Base-by-base conservation (phyloP, 176 grass and related monocot species). In the Alopecurus myosuroides region DNA sequence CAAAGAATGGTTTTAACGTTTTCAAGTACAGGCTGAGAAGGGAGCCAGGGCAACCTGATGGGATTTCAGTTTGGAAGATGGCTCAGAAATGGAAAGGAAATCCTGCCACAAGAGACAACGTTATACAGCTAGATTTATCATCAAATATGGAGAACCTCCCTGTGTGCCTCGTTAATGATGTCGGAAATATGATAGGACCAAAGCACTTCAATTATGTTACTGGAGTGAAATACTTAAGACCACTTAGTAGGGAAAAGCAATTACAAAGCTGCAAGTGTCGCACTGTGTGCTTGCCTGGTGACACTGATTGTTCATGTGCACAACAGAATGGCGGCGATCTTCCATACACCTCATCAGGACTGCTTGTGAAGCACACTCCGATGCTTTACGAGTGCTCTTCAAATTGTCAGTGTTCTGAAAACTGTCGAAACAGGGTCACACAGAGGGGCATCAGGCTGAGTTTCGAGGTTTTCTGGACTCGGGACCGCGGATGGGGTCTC, bases 1-100 rank as follows among this genome's bases (percentile, higher is more conserved):
- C 74, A 42, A 85, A 86, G 37, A 71, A 78, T 68, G 85, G 86
- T 19, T 89, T 90, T 22, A 88, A 46, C 25, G 86, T 94, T 44
- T 97, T 94, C 45, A 92, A 92, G 77, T 92, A 92, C 80, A 86
- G 79, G 52, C 66, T 97, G 61, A 79, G 70, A 36, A 83, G 94
- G 70, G 86, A 94, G 6, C 79, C 80, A 13, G 88, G 88, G 9
- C 94, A 97, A 39, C 77, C 81, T 48, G 81, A 90, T 50, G 85
- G 92, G 81, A 80, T 90, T 73, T 77, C 88, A n/a, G 28, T 90
- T 40, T 94, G 92, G 92, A 94, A 94, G 84, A 83, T 77, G 79
- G 80, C 79, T 25, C 79, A 94, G 69, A 94, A 86, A 64, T 90
- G 91, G 88, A 93, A 82, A 49, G 88, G 55, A n/a, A 93, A 93